Evolutionary conservation across 306 rosid genomes (phyloP), one percentile per base, ranked within the genome.

Genomic region (Cucurbita maxima): DNA sequence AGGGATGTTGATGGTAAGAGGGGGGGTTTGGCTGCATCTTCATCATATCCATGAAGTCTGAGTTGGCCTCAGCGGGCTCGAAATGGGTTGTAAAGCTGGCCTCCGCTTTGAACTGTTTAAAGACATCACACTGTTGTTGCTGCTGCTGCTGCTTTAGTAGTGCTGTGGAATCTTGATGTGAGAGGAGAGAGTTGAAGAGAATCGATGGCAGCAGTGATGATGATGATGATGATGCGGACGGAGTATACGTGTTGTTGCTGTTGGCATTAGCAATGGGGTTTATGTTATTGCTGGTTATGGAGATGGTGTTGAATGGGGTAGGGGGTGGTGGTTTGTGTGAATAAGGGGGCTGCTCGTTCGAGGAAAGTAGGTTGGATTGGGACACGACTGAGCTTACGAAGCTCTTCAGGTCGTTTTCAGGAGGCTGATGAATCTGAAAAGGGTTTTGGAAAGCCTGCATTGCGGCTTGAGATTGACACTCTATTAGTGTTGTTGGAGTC

Each of bases 101-200:
- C 71, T 72, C 82, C 51, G 77, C 75, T 78, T 79, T 82, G 75
- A 81, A 75, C 79, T 67, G 86, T 75, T 77, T 78, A 30, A 67
- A 80, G 54, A 77, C 38, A 77, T 81, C 58, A 22, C 48, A 48
- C 30, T 76, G 80, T 5, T 76, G 73, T 30, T 30, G 34, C 1
- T 30, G 34, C 30, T 76, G 81, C 4, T 77, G 75, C 50, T 78
- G 64, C 64, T 30, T 78, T 19, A 16, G 59, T 47, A 68, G 59
- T 68, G 47, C 19, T 7, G 62, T 61, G 80, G 58, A 71, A n/a
- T 77, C 86, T 60, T 78, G 82, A 76, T 81, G 74, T 20, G 85
- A 74, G 79, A 79, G 75, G 67, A 81, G 81, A 55, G 85, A 74
- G 71, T 76, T 81, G 80, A 77, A 79, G 57, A 79, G 80, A 71